Conservation (phyloP, 208 protist species). For the Strigomonas culicis region DNA sequence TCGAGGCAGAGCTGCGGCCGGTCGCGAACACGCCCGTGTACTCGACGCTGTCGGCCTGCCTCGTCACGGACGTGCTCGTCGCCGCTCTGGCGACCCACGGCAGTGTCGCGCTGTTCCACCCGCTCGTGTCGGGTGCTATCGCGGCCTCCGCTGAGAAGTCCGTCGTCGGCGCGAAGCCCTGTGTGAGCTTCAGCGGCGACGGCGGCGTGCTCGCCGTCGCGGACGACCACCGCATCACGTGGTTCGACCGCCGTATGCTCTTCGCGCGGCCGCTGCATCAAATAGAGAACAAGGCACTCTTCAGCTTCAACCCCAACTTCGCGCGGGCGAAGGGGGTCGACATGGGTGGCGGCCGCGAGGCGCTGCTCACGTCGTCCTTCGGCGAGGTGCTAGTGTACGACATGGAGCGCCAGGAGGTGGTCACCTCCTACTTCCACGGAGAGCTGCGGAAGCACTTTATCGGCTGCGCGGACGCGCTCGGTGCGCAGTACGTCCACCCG, state of each 20-base stretch:
- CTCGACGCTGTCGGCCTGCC: slow-evolving; percentile 58
- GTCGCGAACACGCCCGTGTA: slow-evolving; percentile 61
- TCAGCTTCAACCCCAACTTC: slow-evolving; percentile 26
- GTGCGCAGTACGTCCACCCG: slow-evolving; percentile 57
- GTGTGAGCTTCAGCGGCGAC: slow-evolving; percentile 54
- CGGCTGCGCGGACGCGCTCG: slow-evolving; percentile 51
- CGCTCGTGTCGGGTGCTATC: slow-evolving; percentile 70
- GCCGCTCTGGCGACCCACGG: slow-evolving; percentile 48
- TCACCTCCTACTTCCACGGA: slow-evolving; percentile 58
- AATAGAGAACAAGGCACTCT: slow-evolving; percentile 37
- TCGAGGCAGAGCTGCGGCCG: slow-evolving; percentile 27
- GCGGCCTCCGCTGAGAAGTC: slow-evolving; percentile 41
- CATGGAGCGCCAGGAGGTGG: slow-evolving; percentile 13
- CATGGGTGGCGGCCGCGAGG: slow-evolving; percentile 23
- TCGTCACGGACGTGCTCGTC: slow-evolving; percentile 55
- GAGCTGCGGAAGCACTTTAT: slow-evolving; percentile 53
- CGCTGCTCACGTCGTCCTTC: slow-evolving; percentile 59
- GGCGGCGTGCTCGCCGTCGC: slow-evolving; percentile 52
- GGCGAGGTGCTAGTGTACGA: slow-evolving; percentile 66
- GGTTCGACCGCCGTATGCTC: slow-evolving; percentile 61
- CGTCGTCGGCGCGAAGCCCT: slow-evolving; percentile 32
- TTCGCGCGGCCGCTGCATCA: slow-evolving; percentile 28
- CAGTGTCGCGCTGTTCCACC: slow-evolving; percentile 67
- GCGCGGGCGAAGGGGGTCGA: slow-evolving; percentile 58
- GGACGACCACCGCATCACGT: slow-evolving; percentile 46